These are phyloP conservation scores for Tolypocladium capitatum DNA, from an alignment of 2,329 filamentous ascomycete genomes.

Conservation along the genomic window DNA sequence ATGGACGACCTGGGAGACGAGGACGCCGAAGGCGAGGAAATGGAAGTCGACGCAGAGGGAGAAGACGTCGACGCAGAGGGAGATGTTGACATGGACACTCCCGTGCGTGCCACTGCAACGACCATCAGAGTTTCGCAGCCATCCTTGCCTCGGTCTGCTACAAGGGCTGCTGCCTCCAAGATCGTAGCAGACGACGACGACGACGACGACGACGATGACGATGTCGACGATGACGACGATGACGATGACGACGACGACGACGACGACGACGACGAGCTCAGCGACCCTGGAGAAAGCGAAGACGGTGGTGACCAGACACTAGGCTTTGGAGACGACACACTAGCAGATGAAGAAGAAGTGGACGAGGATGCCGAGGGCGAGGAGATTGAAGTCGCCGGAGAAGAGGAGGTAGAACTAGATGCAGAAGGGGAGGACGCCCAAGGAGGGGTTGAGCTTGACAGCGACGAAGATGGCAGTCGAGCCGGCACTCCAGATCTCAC, in stretches of 20 bases:
- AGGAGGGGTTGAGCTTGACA: slow-evolving; percentile 24
- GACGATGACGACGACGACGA: slow-evolving; percentile 37
- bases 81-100: slow-evolving; percentile 32
- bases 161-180: slow-evolving; percentile 20
- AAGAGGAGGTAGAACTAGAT: slow-evolving; percentile 28
- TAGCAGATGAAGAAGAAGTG: slow-evolving; percentile 26
- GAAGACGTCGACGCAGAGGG: slow-evolving; percentile 31
- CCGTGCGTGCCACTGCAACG: slow-evolving; percentile 16
- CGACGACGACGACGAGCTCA: slow-evolving; percentile 42
- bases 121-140: slow-evolving; percentile 37
- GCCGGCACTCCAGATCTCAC: slow-evolving; percentile 40
- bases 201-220: slow-evolving; percentile 34
- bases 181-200: slow-evolving; percentile 28
- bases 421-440: slow-evolving; percentile 25
- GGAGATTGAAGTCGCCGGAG: slow-evolving; percentile 27
- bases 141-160: slow-evolving; percentile 18
- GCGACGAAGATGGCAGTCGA: slow-evolving; percentile 31
- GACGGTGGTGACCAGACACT: slow-evolving; percentile 22
- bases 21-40: slow-evolving; percentile 28
- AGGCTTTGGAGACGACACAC: slow-evolving; percentile 30
- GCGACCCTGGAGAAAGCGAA: slow-evolving; percentile 39
- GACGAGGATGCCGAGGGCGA: slow-evolving; percentile 35
- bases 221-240: slow-evolving; percentile 37
- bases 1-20: slow-evolving; percentile 26
- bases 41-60: slow-evolving; percentile 31